phyloP scores from a whole-genome alignment of 148 eudicot species.

The Euryodendron excelsum region DNA sequence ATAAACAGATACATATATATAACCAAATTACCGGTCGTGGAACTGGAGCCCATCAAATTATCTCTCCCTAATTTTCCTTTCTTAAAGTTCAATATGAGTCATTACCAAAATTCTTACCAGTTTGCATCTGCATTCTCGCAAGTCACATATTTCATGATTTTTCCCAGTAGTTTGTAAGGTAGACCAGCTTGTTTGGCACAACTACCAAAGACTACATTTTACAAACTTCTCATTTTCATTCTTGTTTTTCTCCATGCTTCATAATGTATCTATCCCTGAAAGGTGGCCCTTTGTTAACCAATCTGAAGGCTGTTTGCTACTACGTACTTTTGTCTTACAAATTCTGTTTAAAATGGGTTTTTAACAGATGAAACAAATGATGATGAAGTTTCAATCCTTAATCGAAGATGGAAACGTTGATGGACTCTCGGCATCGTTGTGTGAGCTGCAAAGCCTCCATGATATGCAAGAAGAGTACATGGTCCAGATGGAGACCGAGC shows the following conservation, averaged over 20 bases:
- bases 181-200: too few species aligned
- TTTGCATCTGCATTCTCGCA: too few species aligned
- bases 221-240: not conserved
- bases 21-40: too few species aligned
- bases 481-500: conserved; percentile 85
- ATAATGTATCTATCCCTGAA: not conserved
- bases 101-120: too few species aligned
- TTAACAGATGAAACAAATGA: conserved; percentile 68
- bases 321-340: not conserved
- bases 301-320: not conserved
- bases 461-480: conserved; percentile 72
- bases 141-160: too few species aligned
- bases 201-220: not conserved
- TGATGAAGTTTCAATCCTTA: conserved; percentile 52
- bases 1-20: too few species aligned
- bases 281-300: not conserved
- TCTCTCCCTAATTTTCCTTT: too few species aligned
- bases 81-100: too few species aligned
- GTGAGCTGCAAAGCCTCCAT: conserved; percentile 76
- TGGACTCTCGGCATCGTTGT: conserved; percentile 42
- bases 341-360: conserved; percentile 7
- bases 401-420: conserved; percentile 55
- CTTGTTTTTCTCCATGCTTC: not conserved
- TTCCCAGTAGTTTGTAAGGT: too few species aligned
- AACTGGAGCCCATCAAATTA: too few species aligned